Evolutionary conservation across 768 basidiomycete genomes (phyloP).

Genomic region (Jaapia argillacea): DNA sequence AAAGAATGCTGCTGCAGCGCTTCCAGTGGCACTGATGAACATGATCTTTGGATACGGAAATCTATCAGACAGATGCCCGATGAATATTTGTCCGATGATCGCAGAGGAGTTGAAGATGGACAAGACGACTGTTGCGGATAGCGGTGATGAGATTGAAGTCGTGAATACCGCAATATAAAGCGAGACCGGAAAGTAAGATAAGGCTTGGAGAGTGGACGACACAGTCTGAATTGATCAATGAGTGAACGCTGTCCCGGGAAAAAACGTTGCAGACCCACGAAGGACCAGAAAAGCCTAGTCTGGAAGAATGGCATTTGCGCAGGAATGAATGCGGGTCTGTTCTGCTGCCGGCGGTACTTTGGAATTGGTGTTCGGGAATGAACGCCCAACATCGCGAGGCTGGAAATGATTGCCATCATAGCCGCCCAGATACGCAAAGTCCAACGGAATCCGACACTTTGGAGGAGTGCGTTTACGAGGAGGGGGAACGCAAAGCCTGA

Average conservation of each 20-base stretch:
- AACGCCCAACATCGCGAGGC: slow-evolving; percentile 10
- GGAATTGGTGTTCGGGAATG: slow-evolving; percentile 14
- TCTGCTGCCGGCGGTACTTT: slow-evolving; percentile 7
- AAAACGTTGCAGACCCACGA: slow-evolving; percentile 8
- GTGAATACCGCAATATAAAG: slow-evolving; percentile 15
- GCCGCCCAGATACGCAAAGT: slow-evolving; percentile 13
- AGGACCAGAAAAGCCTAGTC: slow-evolving; percentile 11
- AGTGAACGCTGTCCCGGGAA: neutral
- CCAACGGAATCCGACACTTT: slow-evolving; percentile 11
- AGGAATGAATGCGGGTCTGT: slow-evolving; percentile 12
- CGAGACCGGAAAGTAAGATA: slow-evolving; percentile 17
- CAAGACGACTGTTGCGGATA: slow-evolving; percentile 12
- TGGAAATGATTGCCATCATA: slow-evolving; percentile 7
- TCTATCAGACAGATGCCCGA: slow-evolving; percentile 14
- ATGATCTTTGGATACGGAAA: slow-evolving; percentile 16
- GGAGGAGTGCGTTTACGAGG: slow-evolving; percentile 9
- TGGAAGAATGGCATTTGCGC: slow-evolving; percentile 12
- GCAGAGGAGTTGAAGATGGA: slow-evolving; percentile 15
- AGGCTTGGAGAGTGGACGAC: slow-evolving; percentile 12
- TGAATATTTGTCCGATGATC: slow-evolving; percentile 15
- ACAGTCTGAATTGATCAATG: slow-evolving; percentile 4
- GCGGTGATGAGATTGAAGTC: slow-evolving; percentile 10
- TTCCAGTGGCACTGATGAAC: slow-evolving; percentile 10
- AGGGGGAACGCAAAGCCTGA: slow-evolving; percentile 14
- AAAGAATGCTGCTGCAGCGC: slow-evolving; percentile 10